Evolutionary conservation across 371 early-diverging fungal genomes (phyloP), one percentile per base, ranked within the genome.

Genomic region (Mucor indicus): DNA sequence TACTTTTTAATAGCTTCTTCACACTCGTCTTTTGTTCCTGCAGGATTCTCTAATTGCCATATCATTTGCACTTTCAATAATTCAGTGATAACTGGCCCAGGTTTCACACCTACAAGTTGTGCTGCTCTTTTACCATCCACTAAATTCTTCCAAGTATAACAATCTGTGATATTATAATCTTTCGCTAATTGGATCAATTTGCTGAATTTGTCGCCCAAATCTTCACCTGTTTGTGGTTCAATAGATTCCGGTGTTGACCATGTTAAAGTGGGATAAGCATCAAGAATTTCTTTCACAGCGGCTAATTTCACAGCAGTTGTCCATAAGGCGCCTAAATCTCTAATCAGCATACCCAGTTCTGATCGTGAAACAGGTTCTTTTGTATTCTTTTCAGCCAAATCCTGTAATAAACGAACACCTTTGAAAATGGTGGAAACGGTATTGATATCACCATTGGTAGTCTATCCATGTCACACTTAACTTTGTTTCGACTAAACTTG

Each of bases 1-100:
- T 67, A 59, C 16, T 20, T 11, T 37, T 60, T 52, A 11, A 80
- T 60, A 32, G 57, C 67, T n/a, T 63, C 46, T 52, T 52, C 54
- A 44, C 88, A 86, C 37, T 86, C 78, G 12, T 73, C 79, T 27
- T 41, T 59, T 7, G 83, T 77, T 1, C 84, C 89, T 2, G 64
- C 42, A 5, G 86, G 85, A 66, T 86, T 47, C 1, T 66, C 76
- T 30, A 92, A 61, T 65, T 92, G 92, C 89, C 88, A 92, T 24
- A 62, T 74, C 77, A 92, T 85, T 42, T 89, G 67, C 3, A 56
- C 44, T 8, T 72, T 58, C 10, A 91, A 57, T 23, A 83, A 57
- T 15, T 48, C 50, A 39, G 69, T 74, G 11, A 92, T 69, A 2
- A 39, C 48, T 12, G 86, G 86, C 1, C 93, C 90, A 4, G 86